Evolutionary conservation across 495 filamentous ascomycete genomes (phyloP).

Genomic region (Lichenothelia convexa): DNA sequence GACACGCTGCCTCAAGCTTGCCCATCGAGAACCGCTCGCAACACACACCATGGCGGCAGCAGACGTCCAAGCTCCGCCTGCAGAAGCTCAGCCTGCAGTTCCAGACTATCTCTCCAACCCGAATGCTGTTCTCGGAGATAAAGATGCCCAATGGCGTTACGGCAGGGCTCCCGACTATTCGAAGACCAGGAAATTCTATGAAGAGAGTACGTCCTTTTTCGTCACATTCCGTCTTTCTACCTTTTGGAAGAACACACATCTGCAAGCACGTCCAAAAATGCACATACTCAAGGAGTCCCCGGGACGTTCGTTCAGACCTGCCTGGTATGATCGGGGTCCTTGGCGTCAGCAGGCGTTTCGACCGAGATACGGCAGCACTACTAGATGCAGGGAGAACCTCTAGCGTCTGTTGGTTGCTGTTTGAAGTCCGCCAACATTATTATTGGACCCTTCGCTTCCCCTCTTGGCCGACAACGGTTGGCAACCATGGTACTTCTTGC

Average conservation of each 20-base stretch:
- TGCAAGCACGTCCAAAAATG: background rate
- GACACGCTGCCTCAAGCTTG: no score
- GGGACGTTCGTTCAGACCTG: no score
- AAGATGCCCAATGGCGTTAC: slow-evolving; percentile 36
- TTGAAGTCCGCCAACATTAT: no score
- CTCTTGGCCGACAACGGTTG: no score
- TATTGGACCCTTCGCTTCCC: no score
- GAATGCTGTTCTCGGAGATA: slow-evolving; percentile 39
- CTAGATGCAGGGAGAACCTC: no score
- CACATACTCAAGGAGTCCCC: no score
- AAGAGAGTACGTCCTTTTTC: slow-evolving; percentile 26
- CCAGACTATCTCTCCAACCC: slow-evolving; percentile 43
- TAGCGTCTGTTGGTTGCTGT: no score
- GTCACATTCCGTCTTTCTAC: background rate
- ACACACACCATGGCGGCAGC: slow-evolving; percentile 9
- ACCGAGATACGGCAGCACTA: no score
- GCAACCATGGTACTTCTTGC: no score
- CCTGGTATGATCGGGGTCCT: background rate
- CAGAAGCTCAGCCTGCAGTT: slow-evolving; percentile 19
- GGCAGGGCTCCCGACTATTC: slow-evolving; percentile 39
- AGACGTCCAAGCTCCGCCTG: slow-evolving; percentile 8
- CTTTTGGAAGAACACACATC: background rate
- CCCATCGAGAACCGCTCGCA: no score
- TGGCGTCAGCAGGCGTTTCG: no score
- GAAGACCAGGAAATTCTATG: slow-evolving; percentile 34